Evolutionary conservation across 2,329 filamentous ascomycete genomes (phyloP), one percentile per base, ranked within the genome.

Genomic region (Neofusicoccum umdonicola): DNA sequence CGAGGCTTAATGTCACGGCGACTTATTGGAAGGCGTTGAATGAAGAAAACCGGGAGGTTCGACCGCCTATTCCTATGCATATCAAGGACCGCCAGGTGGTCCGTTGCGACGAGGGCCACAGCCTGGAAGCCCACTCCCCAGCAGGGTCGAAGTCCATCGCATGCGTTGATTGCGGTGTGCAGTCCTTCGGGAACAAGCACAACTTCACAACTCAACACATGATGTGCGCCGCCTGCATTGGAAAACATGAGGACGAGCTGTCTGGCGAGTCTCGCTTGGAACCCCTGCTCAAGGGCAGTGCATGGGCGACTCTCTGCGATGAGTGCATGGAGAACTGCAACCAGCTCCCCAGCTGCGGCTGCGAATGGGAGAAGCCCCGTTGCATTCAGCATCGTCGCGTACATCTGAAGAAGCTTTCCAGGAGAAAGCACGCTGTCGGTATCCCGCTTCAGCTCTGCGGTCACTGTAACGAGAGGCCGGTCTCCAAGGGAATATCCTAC

Each of bases 201-300:
- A 31, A 31, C 4, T 31, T 31, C 27, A 31, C 27, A 31, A 6
- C 2, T 8, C 52, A 8, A 5, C 31, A 37, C 15, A 47, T 58
- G 54, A 58, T 60, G 42, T 60, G 56, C 31, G 15, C 22, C n/a
- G 56, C 56, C 4, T 60, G 56, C 41, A 27, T 60, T 42, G 15
- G 12, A 3, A 2, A 37, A n/a, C 56, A 60, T 4, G 41, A 47
- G 8, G 8, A 3, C 8, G 41, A 15, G 3, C 42, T 60, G 6
- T 13, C n/a, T n/a, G 31, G n/a, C 3, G 17, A 19, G 0, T 6
- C 31, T 8, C 11, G 34, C 11, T 13, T 57, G 4, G 22, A 13
- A 13, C 8, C 4, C 2, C n/a, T 60, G 6, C 3, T 47, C n/a
- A 9, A 11, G 11, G 56, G 41, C 31, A n/a, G 13, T 4, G 27